Percentiles rank a stretch among this genome's conserved stretches.
Evolutionary conservation across 2,329 filamentous ascomycete genomes (phyloP).

Genomic region (Hymenoscyphus linearis): DNA sequence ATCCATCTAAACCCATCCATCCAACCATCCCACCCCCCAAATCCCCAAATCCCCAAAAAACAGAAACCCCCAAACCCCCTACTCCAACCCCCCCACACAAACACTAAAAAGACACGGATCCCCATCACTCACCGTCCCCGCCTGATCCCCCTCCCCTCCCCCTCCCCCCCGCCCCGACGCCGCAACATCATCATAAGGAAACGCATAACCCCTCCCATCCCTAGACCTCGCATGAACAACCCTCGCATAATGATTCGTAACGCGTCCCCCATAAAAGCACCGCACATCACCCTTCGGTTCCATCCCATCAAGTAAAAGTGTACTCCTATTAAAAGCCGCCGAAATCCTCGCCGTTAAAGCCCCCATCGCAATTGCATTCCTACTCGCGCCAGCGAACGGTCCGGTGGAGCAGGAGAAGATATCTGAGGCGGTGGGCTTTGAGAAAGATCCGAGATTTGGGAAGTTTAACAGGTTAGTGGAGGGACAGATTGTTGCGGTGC

Average conservation of each 20-base stretch:
- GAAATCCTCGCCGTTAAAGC: slow-evolving; percentile 22
- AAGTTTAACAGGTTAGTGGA: slow-evolving; percentile 32
- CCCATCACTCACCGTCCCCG: slow-evolving; percentile 54
- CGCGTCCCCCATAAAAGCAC: slow-evolving; percentile 46
- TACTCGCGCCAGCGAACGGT: slow-evolving; percentile 42
- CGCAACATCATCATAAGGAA: slow-evolving; percentile 64
- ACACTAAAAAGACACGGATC: slow-evolving; percentile 17
- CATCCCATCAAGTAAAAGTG: slow-evolving; percentile 32
- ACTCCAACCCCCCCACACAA: slow-evolving; percentile 13
- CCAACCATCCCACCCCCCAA: not conserved
- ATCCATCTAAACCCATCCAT: not conserved
- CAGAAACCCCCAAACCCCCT: not conserved
- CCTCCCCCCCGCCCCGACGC: slow-evolving; percentile 40
- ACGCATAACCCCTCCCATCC: slow-evolving; percentile 58
- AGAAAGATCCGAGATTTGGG: slow-evolving; percentile 44
- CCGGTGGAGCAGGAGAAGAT: slow-evolving; percentile 64
- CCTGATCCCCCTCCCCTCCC: slow-evolving; percentile 49
- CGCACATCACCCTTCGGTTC: slow-evolving; percentile 45
- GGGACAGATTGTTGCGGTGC: slow-evolving; percentile 47
- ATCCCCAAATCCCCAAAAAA: not conserved
- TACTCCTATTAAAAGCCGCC: slow-evolving; percentile 26
- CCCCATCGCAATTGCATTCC: slow-evolving; percentile 18
- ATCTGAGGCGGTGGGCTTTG: slow-evolving; percentile 52
- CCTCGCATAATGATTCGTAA: slow-evolving; percentile 61
- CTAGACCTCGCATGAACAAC: slow-evolving; percentile 56